A percentile compares a stretch with the other conserved stretches of the same genome.
phyloP scores from a whole-genome alignment of 2,329 filamentous ascomycete species.

The Calonectria multiphialidica region DNA sequence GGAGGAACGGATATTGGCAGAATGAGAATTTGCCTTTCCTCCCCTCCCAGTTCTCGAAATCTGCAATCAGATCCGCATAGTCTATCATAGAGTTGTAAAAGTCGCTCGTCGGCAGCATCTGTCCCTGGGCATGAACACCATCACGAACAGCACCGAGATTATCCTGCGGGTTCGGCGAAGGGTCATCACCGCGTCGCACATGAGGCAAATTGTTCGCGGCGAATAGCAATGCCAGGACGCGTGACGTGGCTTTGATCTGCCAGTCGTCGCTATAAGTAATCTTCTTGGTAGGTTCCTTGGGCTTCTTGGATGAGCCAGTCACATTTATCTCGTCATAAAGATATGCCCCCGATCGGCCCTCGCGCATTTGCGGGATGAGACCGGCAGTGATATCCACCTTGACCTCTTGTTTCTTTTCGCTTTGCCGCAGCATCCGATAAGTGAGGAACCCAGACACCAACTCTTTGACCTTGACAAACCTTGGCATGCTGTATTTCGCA shows the following conservation, averaged over 20 bases:
- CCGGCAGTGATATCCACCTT: constrained; percentile 73
- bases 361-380: constrained; percentile 79
- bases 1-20: constrained; percentile 91
- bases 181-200: constrained; percentile 49
- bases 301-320: constrained; percentile 63
- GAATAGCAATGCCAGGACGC: constrained; percentile 85
- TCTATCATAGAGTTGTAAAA: constrained; percentile 93
- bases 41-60: constrained; percentile 90
- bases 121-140: constrained; percentile 60
- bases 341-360: constrained; percentile 74
- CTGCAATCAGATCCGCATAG: constrained; percentile 84
- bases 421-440: constrained; percentile 80
- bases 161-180: constrained; percentile 36
- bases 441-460: constrained; percentile 83
- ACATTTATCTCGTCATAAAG: constrained; percentile 82
- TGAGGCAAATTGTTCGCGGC: constrained; percentile 77
- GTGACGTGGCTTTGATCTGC: constrained; percentile 86
- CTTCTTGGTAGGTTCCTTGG: constrained; percentile 66
- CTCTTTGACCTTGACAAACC: constrained; percentile 82
- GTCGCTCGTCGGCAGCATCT: constrained; percentile 82
- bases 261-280: constrained; percentile 85
- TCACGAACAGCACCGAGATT: constrained; percentile 38
- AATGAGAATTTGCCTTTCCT: constrained; percentile 83
- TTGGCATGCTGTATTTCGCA: constrained; percentile 73
- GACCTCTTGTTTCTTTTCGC: constrained; percentile 72